Evolutionary conservation across 2,329 filamentous ascomycete species (phyloP), one percentile per base, ranked within the genome.

Genomic region (Exophiala calicioides): DNA sequence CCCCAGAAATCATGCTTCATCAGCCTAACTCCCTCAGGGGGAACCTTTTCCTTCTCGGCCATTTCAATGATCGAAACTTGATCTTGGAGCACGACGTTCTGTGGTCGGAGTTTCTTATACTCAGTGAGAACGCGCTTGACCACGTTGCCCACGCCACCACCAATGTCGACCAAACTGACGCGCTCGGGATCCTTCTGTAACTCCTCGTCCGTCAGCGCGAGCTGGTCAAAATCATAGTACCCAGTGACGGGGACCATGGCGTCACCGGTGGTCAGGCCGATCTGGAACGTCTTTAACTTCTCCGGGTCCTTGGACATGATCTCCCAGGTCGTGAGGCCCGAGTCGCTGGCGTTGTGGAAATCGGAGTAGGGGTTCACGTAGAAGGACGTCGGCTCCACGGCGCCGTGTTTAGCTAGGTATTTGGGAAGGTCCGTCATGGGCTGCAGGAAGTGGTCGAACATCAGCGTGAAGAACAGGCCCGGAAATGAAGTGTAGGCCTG

Each of bases 1-100:
- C 36, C 43, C 41, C 44, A 56, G 33, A 57, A 56, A 31, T 56
- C 53, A 47, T 78, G 65, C 2, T 57, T 58, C 64, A 75, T 68
- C 3, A 56, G 5, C 24, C 36, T 41, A 13, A 47, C 44, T 20
- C 38, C 43, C n/a, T 40, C 37, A 4, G 50, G 48, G 5, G 46
- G 12, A 5, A 38, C 44, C 39, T 52, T 27, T 1, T 50, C 47
- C 8, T 55, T 58, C 3, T 32, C 24, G 4, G 44, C 43, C 20
- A 36, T 47, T 3, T 44, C 37, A 7, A 52, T 38, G 7, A 52
- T 21, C 6, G 19, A 20, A 2, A n/a, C 21, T 9, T 44, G 44
- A 32, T 52, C 48, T 20, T 57, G 44, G 13, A 57, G 39, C 8
- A 57, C 43, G 12, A 55, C 36, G 7, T 41, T 40, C 7, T 38